Conservation (phyloP, 2,329 filamentous ascomycete species). For the Botrytis byssoidea region DNA sequence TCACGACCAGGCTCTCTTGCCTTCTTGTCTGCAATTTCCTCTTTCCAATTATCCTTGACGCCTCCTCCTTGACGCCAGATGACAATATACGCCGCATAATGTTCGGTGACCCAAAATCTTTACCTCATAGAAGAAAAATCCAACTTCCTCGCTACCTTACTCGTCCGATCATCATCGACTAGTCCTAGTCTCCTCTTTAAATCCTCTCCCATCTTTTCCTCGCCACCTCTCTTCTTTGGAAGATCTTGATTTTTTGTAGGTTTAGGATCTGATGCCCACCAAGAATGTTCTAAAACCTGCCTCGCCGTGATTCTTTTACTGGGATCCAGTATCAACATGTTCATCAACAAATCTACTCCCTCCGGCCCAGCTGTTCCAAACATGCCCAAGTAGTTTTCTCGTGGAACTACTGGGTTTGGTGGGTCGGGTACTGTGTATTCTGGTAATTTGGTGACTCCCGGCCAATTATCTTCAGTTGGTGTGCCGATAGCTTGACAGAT, state of each 20-base stretch:
- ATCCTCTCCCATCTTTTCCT: slow-evolving; percentile 77
- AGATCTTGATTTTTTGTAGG: slow-evolving; percentile 81
- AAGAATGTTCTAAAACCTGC: slow-evolving; percentile 76
- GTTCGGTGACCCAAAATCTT: slow-evolving; percentile 3
- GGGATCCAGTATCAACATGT: slow-evolving; percentile 84
- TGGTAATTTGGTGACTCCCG: slow-evolving; percentile 77
- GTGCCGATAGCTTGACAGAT: slow-evolving; percentile 86
- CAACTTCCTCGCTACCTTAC: slow-evolving; percentile 50
- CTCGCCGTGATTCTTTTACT: slow-evolving; percentile 74
- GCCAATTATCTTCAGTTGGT: slow-evolving; percentile 93
- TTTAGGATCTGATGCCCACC: slow-evolving; percentile 81
- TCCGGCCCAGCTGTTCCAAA: slow-evolving; percentile 79
- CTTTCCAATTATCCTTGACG: slow-evolving; percentile 5
- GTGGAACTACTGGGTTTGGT: slow-evolving; percentile 57
- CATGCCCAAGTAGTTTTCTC: slow-evolving; percentile 69
- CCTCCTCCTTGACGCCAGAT: slow-evolving; percentile 18
- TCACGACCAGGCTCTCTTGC: neutral
- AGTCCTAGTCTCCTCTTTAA: slow-evolving; percentile 60
- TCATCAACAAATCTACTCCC: slow-evolving; percentile 85
- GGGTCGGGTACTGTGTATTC: slow-evolving; percentile 71
- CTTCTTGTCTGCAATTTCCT: neutral
- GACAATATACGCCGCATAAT: neutral
- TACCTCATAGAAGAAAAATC: slow-evolving; percentile 37
- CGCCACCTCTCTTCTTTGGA: slow-evolving; percentile 71
- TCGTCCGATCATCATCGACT: slow-evolving; percentile 64